Evolutionary conservation across 1,139 yeast genomes (phyloP).

Genomic region (Pichia sp.): DNA sequence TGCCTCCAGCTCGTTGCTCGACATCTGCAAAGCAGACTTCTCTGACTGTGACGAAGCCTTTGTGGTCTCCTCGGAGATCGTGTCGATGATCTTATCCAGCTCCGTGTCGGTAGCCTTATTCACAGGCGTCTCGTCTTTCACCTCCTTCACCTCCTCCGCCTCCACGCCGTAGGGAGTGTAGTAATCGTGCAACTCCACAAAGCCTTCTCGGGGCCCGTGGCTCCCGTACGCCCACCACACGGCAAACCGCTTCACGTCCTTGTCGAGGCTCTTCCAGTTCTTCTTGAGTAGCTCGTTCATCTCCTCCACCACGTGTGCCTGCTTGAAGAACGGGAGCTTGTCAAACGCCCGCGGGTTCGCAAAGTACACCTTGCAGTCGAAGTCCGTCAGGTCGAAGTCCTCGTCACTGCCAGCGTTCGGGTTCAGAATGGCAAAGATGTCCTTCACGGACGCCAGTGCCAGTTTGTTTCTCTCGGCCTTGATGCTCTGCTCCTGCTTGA

Average conservation of each 20-base stretch:
- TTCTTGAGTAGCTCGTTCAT: constrained; percentile 46
- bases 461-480: constrained; percentile 30
- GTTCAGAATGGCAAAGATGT: constrained; percentile 29
- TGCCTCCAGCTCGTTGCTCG: constrained; percentile 11
- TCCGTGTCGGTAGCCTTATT: constrained; percentile 4
- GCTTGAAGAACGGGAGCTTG: constrained; percentile 47
- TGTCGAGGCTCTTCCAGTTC: constrained; percentile 47
- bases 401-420: constrained; percentile 32
- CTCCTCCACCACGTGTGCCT: constrained; percentile 54
- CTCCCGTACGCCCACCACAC: constrained; percentile 60
- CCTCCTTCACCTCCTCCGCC: not conserved
- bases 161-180: constrained; percentile 27
- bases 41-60: constrained; percentile 8
- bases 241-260: constrained; percentile 45
- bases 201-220: constrained; percentile 60
- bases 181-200: constrained; percentile 39
- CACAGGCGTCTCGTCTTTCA: not conserved
- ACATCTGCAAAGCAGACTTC: constrained; percentile 16
- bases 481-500: constrained; percentile 26
- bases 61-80: constrained; percentile 39
- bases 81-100: constrained; percentile 14
- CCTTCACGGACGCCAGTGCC: constrained; percentile 30
- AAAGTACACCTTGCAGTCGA: constrained; percentile 48
- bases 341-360: constrained; percentile 45
- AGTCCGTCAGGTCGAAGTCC: constrained; percentile 39